phyloP scores from a whole-genome alignment of 139 green algal genomes.

The Chlamydomonas incerta region DNA sequence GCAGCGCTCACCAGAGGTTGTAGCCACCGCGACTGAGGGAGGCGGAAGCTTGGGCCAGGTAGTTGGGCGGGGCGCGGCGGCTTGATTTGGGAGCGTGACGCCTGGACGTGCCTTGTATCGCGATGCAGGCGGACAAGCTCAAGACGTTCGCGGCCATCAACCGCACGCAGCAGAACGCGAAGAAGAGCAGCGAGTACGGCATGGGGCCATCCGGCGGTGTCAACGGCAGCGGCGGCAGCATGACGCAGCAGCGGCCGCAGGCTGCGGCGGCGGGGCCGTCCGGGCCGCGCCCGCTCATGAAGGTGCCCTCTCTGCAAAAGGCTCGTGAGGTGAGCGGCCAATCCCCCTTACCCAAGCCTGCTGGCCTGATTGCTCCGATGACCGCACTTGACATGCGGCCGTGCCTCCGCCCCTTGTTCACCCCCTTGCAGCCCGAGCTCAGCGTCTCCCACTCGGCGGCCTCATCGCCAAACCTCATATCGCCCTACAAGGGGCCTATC shows the following conservation, averaged over 20 bases:
- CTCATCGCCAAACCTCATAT: conserved; percentile 28
- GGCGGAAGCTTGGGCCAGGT: no score
- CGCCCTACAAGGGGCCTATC: conserved; percentile 16
- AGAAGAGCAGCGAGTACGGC: conserved; percentile 35
- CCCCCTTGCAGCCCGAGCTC: conserved; percentile 23
- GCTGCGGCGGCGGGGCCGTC: neutral
- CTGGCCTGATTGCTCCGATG: no score
- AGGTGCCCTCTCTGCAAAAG: conserved; percentile 33
- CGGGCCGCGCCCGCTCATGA: conserved; percentile 4
- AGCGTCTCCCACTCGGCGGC: conserved; percentile 33
- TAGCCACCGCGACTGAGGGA: no score
- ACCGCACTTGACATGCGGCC: neutral
- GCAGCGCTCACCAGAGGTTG: no score
- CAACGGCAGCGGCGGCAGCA: neutral
- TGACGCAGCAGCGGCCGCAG: neutral
- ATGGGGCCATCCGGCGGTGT: neutral
- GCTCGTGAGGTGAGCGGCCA: conserved; percentile 1
- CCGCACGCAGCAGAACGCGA: conserved; percentile 40
- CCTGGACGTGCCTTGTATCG: no score
- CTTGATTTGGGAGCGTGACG: no score
- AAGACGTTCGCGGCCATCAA: conserved; percentile 39
- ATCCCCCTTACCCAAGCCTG: no score
- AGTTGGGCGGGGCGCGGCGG: no score
- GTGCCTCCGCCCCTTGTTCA: neutral
- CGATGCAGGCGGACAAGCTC: conserved; percentile 40